Percentiles rank a stretch among this genome's conserved stretches.
Evolutionary conservation across 306 rosid species (phyloP).

Genomic region (Inga oerstediana): DNA sequence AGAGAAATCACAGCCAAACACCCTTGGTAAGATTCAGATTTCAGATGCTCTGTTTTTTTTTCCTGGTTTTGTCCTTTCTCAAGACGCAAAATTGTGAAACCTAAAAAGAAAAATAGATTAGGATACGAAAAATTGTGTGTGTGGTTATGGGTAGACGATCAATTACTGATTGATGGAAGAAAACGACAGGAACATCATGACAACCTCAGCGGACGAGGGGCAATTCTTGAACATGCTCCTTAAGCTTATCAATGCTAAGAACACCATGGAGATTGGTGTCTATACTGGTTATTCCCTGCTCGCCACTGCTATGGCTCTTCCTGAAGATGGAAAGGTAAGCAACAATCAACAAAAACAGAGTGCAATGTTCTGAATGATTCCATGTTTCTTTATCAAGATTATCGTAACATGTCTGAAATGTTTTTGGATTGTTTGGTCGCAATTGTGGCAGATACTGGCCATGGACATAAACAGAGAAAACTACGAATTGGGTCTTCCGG

Average conservation of each 20-base stretch:
- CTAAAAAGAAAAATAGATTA: background rate
- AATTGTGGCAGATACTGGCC: slow-evolving; percentile 69
- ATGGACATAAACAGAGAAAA: slow-evolving; percentile 92
- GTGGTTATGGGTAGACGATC: background rate
- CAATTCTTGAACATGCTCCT: slow-evolving; percentile 90
- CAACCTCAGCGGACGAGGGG: slow-evolving; percentile 93
- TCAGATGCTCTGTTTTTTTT: background rate
- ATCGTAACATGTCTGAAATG: background rate
- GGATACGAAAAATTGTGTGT: background rate
- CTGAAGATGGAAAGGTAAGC: slow-evolving; percentile 87
- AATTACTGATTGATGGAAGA: slow-evolving; percentile 25
- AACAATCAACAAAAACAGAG: background rate
- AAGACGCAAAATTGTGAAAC: background rate
- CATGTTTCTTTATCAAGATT: background rate
- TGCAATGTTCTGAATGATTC: background rate
- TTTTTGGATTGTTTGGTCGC: background rate
- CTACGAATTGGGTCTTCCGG: slow-evolving; percentile 79
- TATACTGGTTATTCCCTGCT: slow-evolving; percentile 94
- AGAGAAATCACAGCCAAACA: slow-evolving; percentile 93
- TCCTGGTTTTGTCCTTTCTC: background rate
- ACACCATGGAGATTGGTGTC: slow-evolving; percentile 96
- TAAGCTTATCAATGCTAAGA: slow-evolving; percentile 90
- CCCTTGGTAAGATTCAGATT: slow-evolving; percentile 54
- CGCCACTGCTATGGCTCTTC: slow-evolving; percentile 92
- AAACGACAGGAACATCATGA: slow-evolving; percentile 84